Evolutionary conservation across 148 eudicot genomes (phyloP).

Genomic region (Linanthus parryae): DNA sequence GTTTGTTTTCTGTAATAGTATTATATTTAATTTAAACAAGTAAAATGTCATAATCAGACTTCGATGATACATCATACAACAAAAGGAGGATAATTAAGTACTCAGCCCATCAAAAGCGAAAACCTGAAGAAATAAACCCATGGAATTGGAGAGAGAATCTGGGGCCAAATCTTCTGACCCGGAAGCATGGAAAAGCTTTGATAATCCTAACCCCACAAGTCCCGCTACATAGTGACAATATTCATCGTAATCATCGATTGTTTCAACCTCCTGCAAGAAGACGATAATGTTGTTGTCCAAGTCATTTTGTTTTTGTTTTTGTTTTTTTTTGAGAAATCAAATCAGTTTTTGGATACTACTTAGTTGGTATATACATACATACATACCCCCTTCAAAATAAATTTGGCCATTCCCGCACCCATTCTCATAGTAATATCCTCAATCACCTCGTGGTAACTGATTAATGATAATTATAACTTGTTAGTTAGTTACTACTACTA

Average conservation of each 20-base stretch:
- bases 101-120: slow-evolving; percentile 2
- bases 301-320: no score
- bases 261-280: slow-evolving; percentile 77
- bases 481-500: no score
- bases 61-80: no score
- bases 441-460: slow-evolving; percentile 82
- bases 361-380: no score
- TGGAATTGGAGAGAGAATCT: slow-evolving; percentile 74
- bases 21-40: neutral
- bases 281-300: no score
- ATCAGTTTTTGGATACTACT: no score
- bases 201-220: slow-evolving; percentile 88
- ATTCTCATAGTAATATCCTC: slow-evolving; percentile 82
- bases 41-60: no score
- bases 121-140: slow-evolving; percentile 99
- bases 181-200: slow-evolving; percentile 90
- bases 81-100: no score
- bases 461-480: no score
- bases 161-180: slow-evolving; percentile 69
- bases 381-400: slow-evolving; percentile 87
- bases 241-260: slow-evolving; percentile 85
- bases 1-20: slow-evolving; percentile 64
- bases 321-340: no score
- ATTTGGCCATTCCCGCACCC: slow-evolving; percentile 99
- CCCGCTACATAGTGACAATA: slow-evolving; percentile 96